Conservation (phyloP, 768 basidiomycete genomes). For the Suillus discolor region DNA sequence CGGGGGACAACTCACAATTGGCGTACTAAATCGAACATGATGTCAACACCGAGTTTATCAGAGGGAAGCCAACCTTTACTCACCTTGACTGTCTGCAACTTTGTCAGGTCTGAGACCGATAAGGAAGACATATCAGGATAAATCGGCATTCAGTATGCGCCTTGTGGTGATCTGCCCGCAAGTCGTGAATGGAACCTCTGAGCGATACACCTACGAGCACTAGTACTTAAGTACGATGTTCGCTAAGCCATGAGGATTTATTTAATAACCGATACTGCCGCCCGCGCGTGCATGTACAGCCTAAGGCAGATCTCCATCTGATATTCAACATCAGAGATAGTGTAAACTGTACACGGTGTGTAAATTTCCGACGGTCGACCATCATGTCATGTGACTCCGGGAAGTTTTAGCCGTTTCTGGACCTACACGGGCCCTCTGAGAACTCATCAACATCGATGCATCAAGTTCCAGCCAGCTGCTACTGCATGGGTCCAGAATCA, state of each 20-base stretch:
- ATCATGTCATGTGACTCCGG: no score
- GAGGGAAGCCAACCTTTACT: not conserved
- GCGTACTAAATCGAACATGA: conserved; percentile 13
- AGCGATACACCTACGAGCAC: not conserved
- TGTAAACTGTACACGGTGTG: no score
- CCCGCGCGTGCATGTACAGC: not conserved
- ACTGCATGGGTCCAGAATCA: no score
- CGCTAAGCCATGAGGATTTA: no score
- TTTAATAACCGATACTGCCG: not conserved
- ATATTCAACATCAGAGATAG: not conserved
- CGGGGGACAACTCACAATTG: conserved; percentile 13
- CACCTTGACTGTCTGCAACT: conserved; percentile 19
- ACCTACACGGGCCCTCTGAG: no score
- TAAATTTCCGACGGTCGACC: no score
- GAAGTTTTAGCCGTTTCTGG: no score
- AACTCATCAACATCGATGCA: no score
- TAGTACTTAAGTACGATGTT: not conserved
- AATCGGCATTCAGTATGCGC: not conserved
- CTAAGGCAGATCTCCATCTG: not conserved
- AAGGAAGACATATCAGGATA: not conserved
- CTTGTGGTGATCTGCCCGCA: not conserved
- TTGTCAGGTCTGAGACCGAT: conserved; percentile 10
- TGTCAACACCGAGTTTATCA: not conserved
- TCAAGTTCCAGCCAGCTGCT: no score
- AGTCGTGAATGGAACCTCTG: not conserved